Evolutionary conservation across 176 grass and related monocot genomes (phyloP).

Genomic region (Eragrostis curvula): DNA sequence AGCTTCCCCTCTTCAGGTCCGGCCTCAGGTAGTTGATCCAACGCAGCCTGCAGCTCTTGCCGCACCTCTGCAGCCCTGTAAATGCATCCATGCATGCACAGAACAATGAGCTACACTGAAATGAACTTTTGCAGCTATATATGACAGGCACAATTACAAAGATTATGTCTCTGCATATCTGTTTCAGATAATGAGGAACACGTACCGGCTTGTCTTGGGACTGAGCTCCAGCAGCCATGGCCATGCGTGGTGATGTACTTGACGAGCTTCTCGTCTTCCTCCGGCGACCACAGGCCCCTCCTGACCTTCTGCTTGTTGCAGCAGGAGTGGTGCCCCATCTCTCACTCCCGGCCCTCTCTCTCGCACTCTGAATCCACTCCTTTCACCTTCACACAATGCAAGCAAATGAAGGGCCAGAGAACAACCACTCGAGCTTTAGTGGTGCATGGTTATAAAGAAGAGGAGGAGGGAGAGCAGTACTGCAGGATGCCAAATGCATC

Average conservation of each 20-base stretch:
- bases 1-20: conserved; percentile 97
- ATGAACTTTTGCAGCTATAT: too few relatives aligned
- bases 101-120: neutral
- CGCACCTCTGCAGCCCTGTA: conserved; percentile 90
- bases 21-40: conserved; percentile 99
- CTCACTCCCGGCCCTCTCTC: neutral
- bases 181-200: neutral
- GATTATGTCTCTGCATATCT: neutral
- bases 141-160: neutral
- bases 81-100: neutral
- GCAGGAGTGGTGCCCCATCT: conserved; percentile 98
- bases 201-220: conserved; percentile 79
- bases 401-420: neutral
- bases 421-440: conserved; percentile 12
- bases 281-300: conserved; percentile 95
- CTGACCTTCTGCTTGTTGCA: conserved; percentile 99
- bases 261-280: conserved; percentile 97
- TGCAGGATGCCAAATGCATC: conserved; percentile 34
- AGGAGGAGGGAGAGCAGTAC: neutral
- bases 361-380: neutral
- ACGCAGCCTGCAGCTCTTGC: conserved; percentile 98
- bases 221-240: conserved; percentile 99
- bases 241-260: conserved; percentile 87
- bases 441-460: conserved; percentile 56
- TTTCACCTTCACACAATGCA: neutral